Conservation (phyloP, 768 basidiomycete species). For the Candolleomyces eurysporus region DNA sequence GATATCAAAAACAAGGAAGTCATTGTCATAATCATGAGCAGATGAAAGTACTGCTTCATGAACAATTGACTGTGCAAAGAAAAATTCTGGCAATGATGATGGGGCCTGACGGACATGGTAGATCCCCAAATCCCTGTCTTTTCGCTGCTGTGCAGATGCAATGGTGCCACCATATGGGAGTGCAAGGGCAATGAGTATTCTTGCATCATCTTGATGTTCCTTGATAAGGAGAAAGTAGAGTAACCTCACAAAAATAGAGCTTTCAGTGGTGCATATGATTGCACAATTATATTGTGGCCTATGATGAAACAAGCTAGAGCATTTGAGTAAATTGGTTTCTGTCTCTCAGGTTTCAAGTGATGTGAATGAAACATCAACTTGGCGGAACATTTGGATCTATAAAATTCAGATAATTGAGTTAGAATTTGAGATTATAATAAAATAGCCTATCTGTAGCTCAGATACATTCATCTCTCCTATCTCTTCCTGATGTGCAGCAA, state of each 20-base stretch:
- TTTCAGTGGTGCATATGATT: slow-evolving; percentile 15
- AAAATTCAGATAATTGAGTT: background rate
- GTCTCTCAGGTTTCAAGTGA: slow-evolving; percentile 20
- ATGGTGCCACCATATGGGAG: background rate
- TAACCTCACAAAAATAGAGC: slow-evolving; percentile 15
- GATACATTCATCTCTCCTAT: background rate
- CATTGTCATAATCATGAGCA: background rate
- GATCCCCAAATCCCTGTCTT: background rate
- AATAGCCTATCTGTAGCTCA: background rate
- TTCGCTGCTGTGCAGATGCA: background rate
- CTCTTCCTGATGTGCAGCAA: too few relatives aligned
- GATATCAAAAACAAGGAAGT: background rate
- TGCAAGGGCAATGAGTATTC: background rate
- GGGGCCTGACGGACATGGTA: background rate
- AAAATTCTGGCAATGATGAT: background rate
- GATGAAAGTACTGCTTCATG: background rate
- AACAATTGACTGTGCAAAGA: slow-evolving; percentile 1
- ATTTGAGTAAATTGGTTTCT: slow-evolving; percentile 20
- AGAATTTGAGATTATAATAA: background rate
- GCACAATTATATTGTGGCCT: slow-evolving; percentile 21
- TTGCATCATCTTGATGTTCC: background rate
- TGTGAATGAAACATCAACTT: slow-evolving; percentile 21
- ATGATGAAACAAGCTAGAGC: slow-evolving; percentile 21
- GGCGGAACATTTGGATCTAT: slow-evolving; percentile 14
- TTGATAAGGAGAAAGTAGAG: background rate